These are phyloP conservation scores for Lichtheimia corymbifera DNA, from an alignment of 371 early-diverging fungal species.

Conservation along the genomic window DNA sequence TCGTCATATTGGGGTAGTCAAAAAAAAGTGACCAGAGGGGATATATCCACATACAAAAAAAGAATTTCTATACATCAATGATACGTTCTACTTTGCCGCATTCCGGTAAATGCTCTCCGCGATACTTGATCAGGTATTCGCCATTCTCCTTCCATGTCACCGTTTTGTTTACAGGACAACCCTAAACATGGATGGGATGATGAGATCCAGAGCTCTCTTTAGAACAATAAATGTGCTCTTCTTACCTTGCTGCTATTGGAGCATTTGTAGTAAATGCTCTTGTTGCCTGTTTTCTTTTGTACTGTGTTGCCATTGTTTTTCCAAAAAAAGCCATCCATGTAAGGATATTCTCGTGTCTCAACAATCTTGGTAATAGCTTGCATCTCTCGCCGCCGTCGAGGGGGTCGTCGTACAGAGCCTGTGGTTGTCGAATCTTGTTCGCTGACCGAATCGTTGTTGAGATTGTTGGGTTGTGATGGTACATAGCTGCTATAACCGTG, in stretches of 20 bases:
- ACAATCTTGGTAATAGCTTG: conserved; percentile 64
- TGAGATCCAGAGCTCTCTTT: background rate
- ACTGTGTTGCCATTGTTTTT: conserved; percentile 63
- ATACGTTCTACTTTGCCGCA: conserved; percentile 42
- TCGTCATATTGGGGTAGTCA: too few species aligned
- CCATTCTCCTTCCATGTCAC: conserved; percentile 53
- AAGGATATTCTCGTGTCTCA: conserved; percentile 57
- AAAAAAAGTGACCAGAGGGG: too few species aligned
- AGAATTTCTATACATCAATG: conserved; percentile 21
- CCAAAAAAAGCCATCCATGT: conserved; percentile 60
- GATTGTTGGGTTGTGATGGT: too few species aligned
- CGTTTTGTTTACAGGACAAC: conserved; percentile 54
- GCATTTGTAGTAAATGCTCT: conserved; percentile 62
- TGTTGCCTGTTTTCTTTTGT: conserved; percentile 61
- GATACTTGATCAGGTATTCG: conserved; percentile 54
- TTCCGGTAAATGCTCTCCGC: conserved; percentile 54
- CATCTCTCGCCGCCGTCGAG: conserved; percentile 58
- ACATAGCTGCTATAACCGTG: too few species aligned
- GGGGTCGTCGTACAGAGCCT: conserved; percentile 5
- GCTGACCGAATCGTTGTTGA: too few species aligned
- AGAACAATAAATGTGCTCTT: background rate
- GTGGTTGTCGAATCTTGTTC: too few species aligned
- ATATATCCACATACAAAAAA: too few species aligned
- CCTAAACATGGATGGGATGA: conserved; percentile 11
- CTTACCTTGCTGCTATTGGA: conserved; percentile 43